A percentile compares a stretch with the other conserved stretches of the same genome.
phyloP scores from a whole-genome alignment of 2,329 filamentous ascomycete species.

The Monilinia polystroma region DNA sequence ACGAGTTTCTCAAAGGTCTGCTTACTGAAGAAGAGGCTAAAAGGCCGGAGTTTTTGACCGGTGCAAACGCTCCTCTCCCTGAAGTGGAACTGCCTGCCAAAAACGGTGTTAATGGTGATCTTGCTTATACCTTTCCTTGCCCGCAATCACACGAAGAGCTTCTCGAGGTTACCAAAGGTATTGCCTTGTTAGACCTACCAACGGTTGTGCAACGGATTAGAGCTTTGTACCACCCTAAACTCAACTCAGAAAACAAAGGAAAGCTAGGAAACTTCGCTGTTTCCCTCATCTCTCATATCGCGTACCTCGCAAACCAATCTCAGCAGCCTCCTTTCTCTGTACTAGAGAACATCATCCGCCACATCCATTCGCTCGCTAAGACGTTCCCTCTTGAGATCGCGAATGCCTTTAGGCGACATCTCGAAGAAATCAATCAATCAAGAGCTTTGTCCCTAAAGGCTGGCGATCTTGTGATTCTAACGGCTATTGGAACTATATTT shows the following conservation, averaged over 20 bases:
- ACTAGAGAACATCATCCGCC: conserved; percentile 78
- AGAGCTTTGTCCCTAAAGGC: conserved; percentile 54
- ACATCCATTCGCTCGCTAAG: conserved; percentile 90
- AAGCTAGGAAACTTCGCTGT: conserved; percentile 69
- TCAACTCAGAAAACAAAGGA: conserved; percentile 80
- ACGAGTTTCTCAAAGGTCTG: conserved; percentile 72
- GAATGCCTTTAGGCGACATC: conserved; percentile 71
- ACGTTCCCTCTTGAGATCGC: conserved; percentile 77
- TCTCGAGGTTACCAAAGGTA: conserved; percentile 59
- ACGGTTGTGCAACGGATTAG: conserved; percentile 85
- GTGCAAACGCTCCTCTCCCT: conserved; percentile 46
- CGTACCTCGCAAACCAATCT: conserved; percentile 47
- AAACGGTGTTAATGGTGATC: conserved; percentile 48
- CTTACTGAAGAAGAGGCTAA: conserved; percentile 58
- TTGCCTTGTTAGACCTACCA: conserved; percentile 65
- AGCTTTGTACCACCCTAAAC: conserved; percentile 85
- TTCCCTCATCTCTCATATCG: conserved; percentile 63
- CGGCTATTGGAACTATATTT: conserved; percentile 80
- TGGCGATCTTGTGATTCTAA: conserved; percentile 80
- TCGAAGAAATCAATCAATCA: conserved; percentile 54
- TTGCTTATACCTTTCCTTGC: conserved; percentile 85
- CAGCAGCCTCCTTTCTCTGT: conserved; percentile 60
- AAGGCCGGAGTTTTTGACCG: conserved; percentile 51
- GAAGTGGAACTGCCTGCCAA: conserved; percentile 43
- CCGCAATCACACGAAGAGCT: conserved; percentile 77